Evolutionary conservation across 805 yeast genomes (phyloP).

Genomic region (Zygotorulaspora chibaensis): DNA sequence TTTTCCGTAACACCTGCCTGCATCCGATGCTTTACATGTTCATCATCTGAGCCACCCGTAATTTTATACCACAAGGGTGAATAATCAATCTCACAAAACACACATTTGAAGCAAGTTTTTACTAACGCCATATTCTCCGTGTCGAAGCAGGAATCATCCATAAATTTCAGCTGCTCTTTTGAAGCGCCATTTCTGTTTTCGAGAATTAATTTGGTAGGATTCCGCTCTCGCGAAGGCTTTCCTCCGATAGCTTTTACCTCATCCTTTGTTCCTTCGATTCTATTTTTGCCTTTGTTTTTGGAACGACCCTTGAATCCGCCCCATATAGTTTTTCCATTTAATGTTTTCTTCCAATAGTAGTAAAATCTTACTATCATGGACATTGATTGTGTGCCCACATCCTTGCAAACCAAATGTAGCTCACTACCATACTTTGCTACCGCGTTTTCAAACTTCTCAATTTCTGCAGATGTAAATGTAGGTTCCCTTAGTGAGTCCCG

Average conservation of each 20-base stretch:
- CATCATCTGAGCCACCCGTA: conserved; percentile 34
- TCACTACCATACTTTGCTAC: conserved; percentile 73
- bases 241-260: background rate
- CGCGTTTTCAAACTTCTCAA: conserved; percentile 66
- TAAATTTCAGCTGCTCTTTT: conserved; percentile 27
- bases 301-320: conserved; percentile 71
- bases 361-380: conserved; percentile 83
- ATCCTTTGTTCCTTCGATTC: conserved; percentile 18
- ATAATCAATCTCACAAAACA: conserved; percentile 53
- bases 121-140: conserved; percentile 42
- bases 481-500: conserved; percentile 71
- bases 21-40: conserved; percentile 20
- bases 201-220: conserved; percentile 12
- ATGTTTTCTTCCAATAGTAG: conserved; percentile 88
- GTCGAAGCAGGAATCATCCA: conserved; percentile 60
- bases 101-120: conserved; percentile 53
- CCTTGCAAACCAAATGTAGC: conserved; percentile 63
- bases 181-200: conserved; percentile 10
- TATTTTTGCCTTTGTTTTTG: conserved; percentile 45
- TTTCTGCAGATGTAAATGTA: conserved; percentile 60
- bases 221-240: conserved; percentile 11
- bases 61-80: conserved; percentile 37
- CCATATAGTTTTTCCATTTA: conserved; percentile 73
- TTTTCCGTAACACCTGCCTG: conserved; percentile 21
- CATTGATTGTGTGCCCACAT: conserved; percentile 67